Percentiles rank a stretch among this genome's conserved stretches.
Conservation (phyloP, 164 flowering plant species). For the Chimonanthus praecox region DNA sequence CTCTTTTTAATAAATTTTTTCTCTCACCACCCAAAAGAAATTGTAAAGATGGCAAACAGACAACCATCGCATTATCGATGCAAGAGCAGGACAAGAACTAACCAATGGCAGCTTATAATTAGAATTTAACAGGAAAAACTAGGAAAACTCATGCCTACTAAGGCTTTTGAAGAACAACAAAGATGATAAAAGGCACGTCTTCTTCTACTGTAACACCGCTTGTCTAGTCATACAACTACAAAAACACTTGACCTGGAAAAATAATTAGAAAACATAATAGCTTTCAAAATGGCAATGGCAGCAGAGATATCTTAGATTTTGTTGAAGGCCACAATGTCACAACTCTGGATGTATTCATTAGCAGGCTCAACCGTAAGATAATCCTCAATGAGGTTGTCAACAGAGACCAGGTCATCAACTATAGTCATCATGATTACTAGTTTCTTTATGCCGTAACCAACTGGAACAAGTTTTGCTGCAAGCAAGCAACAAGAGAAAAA, state of each 20-base stretch:
- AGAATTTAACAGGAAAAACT: no score
- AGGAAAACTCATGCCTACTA: no score
- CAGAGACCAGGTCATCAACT: conserved; percentile 89
- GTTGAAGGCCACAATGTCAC: conserved; percentile 97
- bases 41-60: no score
- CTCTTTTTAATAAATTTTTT: no score
- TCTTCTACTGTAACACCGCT: no score
- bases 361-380: conserved; percentile 64
- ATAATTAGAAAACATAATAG: neutral
- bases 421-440: conserved; percentile 83
- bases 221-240: neutral
- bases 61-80: no score
- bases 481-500: neutral
- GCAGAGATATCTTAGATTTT: conserved; percentile 38
- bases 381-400: conserved; percentile 79
- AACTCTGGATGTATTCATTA: conserved; percentile 82
- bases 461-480: conserved; percentile 81
- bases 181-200: no score
- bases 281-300: neutral
- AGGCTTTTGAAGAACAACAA: no score
- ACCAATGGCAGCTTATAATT: no score
- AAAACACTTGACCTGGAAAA: neutral
- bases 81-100: no score
- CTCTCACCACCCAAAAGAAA: no score
- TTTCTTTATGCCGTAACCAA: conserved; percentile 97